Percentiles rank a stretch among this genome's conserved stretches.
phyloP scores from a whole-genome alignment of 2,329 filamentous ascomycete species.

The Talaromyces amestolkiae region DNA sequence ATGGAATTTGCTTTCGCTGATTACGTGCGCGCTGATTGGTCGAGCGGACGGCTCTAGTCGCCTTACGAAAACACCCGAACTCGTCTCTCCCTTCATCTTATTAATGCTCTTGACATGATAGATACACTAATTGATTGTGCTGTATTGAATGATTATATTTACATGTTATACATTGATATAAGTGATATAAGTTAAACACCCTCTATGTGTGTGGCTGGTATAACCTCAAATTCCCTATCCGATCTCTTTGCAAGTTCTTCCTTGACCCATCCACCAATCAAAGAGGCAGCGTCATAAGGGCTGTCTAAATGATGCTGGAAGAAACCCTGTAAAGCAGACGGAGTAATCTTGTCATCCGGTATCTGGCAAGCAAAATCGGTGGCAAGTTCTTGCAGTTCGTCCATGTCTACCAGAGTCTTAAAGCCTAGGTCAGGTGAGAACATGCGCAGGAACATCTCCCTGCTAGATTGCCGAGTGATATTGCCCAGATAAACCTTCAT shows the following conservation, averaged over 20 bases:
- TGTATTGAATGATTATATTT: neutral
- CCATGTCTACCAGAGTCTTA: slow-evolving; percentile 19
- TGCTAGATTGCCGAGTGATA: slow-evolving; percentile 54
- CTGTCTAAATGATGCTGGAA: slow-evolving; percentile 52
- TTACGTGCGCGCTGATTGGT: slow-evolving; percentile 34
- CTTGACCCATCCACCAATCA: slow-evolving; percentile 44
- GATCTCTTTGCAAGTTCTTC: slow-evolving; percentile 28
- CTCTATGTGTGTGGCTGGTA: neutral
- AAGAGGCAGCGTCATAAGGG: slow-evolving; percentile 45
- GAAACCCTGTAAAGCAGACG: slow-evolving; percentile 55
- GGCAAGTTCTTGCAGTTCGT: slow-evolving; percentile 42
- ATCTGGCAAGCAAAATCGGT: slow-evolving; percentile 46
- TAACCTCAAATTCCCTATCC: slow-evolving; percentile 18
- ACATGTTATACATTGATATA: slow-evolving; percentile 6
- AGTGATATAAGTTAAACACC: neutral
- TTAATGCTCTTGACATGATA: neutral
- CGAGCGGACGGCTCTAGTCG: slow-evolving; percentile 25
- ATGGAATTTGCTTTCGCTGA: slow-evolving; percentile 31
- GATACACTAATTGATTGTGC: no score
- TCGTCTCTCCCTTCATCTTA: neutral
- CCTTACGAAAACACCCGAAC: slow-evolving; percentile 25
- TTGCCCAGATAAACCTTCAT: slow-evolving; percentile 45
- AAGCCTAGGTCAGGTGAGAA: slow-evolving; percentile 26
- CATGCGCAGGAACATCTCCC: slow-evolving; percentile 28
- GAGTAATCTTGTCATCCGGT: slow-evolving; percentile 50